phyloP scores from a whole-genome alignment of 202 grass and related monocot genomes.

The Zoysia matrella region DNA sequence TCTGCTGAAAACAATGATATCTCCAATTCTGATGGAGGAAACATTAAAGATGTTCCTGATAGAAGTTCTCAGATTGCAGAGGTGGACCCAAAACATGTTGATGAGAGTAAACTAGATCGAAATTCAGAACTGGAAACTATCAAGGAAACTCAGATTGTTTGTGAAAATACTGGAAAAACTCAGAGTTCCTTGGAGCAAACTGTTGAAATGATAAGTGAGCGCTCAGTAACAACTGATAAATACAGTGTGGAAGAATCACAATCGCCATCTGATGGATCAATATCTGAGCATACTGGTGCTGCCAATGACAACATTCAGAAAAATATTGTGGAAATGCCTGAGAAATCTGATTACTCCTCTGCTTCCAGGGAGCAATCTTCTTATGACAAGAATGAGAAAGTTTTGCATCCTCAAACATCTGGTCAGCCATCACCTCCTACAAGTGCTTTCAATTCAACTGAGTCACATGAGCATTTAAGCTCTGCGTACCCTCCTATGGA shows the following conservation, averaged over 20 bases:
- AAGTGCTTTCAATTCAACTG: slow-evolving; percentile 63
- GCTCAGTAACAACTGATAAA: slow-evolving; percentile 55
- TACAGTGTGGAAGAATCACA: slow-evolving; percentile 66
- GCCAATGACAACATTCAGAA: slow-evolving; percentile 60
- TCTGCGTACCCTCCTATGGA: slow-evolving; percentile 48
- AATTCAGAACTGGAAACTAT: slow-evolving; percentile 53
- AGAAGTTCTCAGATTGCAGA: slow-evolving; percentile 41
- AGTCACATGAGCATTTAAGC: slow-evolving; percentile 61
- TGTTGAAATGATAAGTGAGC: slow-evolving; percentile 65
- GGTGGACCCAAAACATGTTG: slow-evolving; percentile 52
- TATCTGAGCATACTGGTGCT: slow-evolving; percentile 44
- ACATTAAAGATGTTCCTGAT: slow-evolving; percentile 49
- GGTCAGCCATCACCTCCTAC: slow-evolving; percentile 55
- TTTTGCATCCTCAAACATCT: slow-evolving; percentile 64
- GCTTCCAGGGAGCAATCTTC: slow-evolving; percentile 51
- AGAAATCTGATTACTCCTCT: slow-evolving; percentile 55
- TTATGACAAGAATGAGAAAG: slow-evolving; percentile 60
- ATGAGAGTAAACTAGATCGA: slow-evolving; percentile 50
- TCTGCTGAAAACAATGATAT: slow-evolving; percentile 57
- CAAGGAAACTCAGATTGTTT: slow-evolving; percentile 62
- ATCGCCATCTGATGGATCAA: slow-evolving; percentile 32
- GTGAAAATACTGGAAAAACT: slow-evolving; percentile 52
- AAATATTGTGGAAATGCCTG: slow-evolving; percentile 51
- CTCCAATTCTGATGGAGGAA: slow-evolving; percentile 54
- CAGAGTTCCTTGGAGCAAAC: slow-evolving; percentile 53